Evolutionary conservation across 208 protist genomes (phyloP).

Genomic region (Endotrypanum monterogeii): DNA sequence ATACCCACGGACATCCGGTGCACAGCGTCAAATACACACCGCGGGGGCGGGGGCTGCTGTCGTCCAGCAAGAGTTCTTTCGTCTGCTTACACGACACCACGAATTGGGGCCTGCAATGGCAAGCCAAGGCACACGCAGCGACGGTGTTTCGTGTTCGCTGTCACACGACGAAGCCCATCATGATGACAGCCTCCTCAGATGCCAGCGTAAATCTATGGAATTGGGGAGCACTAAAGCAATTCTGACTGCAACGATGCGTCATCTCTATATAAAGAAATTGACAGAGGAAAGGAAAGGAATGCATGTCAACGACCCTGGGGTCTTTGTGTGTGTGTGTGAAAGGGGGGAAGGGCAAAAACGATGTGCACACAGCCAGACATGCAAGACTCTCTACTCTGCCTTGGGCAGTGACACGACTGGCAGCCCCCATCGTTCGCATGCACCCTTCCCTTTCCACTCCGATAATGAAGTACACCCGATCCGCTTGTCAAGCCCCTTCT

Average conservation of each 20-base stretch:
- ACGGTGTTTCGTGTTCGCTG: constrained; percentile 65
- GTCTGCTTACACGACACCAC: constrained; percentile 41
- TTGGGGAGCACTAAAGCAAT: constrained; percentile 34
- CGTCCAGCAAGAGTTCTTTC: constrained; percentile 50
- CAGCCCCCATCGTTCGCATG: neutral
- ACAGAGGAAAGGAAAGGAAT: neutral
- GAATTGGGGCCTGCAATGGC: constrained; percentile 53
- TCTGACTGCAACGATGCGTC: constrained; percentile 15
- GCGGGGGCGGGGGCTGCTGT: constrained; percentile 45
- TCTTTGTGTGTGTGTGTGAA: constrained; percentile 22
- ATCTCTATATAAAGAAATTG: neutral
- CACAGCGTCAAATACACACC: constrained; percentile 64
- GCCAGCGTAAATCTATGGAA: constrained; percentile 63
- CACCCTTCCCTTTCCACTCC: neutral
- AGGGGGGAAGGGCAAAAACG: neutral
- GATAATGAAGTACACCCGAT: neutral
- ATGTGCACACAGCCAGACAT: too few relatives aligned
- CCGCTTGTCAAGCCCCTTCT: neutral
- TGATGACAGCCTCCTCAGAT: constrained; percentile 55
- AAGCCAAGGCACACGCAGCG: constrained; percentile 49
- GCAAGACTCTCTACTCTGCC: too few relatives aligned
- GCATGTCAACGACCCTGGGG: neutral
- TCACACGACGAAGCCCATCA: constrained; percentile 29
- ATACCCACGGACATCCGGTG: constrained; percentile 49
- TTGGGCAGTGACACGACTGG: too few relatives aligned